These are phyloP conservation scores for Cymbopogon citratus DNA, from an alignment of 176 grass and related monocot genomes.

Conservation along the genomic window DNA sequence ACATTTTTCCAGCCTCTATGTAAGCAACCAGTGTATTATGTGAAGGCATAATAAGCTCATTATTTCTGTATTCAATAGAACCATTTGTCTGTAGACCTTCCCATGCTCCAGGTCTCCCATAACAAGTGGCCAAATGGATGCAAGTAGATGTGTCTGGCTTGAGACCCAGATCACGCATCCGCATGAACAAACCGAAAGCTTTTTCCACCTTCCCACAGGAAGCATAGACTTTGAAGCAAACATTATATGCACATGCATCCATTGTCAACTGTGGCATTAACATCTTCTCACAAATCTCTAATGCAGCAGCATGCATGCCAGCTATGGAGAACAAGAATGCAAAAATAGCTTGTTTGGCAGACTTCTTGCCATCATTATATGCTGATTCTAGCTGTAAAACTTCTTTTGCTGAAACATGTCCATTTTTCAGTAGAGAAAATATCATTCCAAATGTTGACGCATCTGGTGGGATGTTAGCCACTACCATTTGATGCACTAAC, in stretches of 20 bases:
- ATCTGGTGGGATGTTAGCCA: conserved; percentile 41
- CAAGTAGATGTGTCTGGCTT: conserved; percentile 45
- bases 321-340: conserved; percentile 57
- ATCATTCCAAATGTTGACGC: conserved; percentile 49
- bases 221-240: conserved; percentile 56
- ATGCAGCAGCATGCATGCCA: conserved; percentile 38
- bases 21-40: conserved; percentile 37
- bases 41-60: conserved; percentile 26
- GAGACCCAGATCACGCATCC: conserved; percentile 52
- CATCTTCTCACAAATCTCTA: conserved; percentile 50
- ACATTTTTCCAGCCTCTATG: conserved; percentile 37
- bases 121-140: conserved; percentile 47
- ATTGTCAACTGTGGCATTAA: conserved; percentile 27
- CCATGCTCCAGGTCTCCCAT: conserved; percentile 37
- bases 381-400: conserved; percentile 47
- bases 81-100: conserved; percentile 47
- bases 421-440: conserved; percentile 52
- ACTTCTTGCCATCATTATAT: conserved; percentile 42
- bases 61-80: conserved; percentile 35
- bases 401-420: conserved; percentile 34
- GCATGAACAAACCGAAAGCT: conserved; percentile 56
- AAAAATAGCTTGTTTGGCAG: conserved; percentile 36
- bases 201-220: conserved; percentile 48
- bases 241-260: conserved; percentile 51
- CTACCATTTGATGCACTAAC: conserved; percentile 60